phyloP scores from a whole-genome alignment of 2,329 filamentous ascomycete species.

The Daldinia eschscholtzii region DNA sequence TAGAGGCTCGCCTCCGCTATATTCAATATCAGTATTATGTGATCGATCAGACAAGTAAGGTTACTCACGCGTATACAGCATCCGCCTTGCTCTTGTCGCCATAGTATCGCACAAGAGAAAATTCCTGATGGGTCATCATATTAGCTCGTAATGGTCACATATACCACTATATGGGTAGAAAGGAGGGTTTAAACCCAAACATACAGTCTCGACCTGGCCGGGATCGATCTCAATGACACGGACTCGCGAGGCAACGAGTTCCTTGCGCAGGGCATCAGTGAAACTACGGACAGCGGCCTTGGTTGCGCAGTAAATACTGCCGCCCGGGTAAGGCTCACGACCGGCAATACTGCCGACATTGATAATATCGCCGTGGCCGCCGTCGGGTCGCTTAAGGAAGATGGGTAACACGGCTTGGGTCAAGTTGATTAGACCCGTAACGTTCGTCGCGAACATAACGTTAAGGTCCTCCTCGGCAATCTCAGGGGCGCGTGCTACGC shows the following conservation, averaged over 20 bases:
- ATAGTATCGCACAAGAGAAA: constrained; percentile 80
- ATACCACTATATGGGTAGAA: background rate
- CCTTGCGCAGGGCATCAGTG: constrained; percentile 77
- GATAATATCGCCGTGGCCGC: constrained; percentile 91
- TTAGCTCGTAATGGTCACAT: background rate
- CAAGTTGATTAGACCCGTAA: constrained; percentile 95
- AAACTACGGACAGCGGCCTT: constrained; percentile 82
- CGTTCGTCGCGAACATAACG: constrained; percentile 92
- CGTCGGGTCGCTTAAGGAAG: constrained; percentile 80
- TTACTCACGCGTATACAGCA: constrained; percentile 72
- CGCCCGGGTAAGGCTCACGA: constrained; percentile 78
- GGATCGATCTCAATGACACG: constrained; percentile 81
- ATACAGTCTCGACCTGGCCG: constrained; percentile 79
- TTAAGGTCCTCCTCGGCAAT: constrained; percentile 86
- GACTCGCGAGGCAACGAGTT: constrained; percentile 77
- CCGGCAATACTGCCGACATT: constrained; percentile 77
- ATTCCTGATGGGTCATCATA: constrained; percentile 64
- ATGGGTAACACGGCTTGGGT: constrained; percentile 90
- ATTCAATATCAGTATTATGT: constrained; percentile 37
- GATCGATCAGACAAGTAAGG: background rate
- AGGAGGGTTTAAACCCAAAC: constrained; percentile 10
- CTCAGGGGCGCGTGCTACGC: constrained; percentile 85
- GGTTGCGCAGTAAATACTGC: constrained; percentile 83
- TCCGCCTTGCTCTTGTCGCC: constrained; percentile 84
- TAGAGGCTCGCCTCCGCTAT: constrained; percentile 68